Evolutionary conservation across 192 early-diverging fungal genomes (phyloP).

Genomic region (Entophlyctis luteolus): DNA sequence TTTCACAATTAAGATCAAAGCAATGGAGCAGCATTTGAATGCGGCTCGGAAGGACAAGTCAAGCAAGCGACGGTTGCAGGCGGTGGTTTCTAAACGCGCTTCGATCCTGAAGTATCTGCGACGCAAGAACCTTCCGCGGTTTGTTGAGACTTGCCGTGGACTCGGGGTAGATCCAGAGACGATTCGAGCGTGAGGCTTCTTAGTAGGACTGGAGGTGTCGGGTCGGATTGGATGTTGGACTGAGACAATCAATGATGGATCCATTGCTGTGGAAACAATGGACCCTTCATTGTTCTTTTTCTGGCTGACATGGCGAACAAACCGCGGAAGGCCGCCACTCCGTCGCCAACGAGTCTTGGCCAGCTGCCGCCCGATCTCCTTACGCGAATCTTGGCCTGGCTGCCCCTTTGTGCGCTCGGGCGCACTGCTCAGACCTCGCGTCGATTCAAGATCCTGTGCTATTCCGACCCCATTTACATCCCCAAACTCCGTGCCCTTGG

Average conservation of each 20-base stretch:
- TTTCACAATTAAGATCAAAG: constrained; percentile 83
- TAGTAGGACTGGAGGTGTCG: no score
- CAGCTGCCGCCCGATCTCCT: constrained; percentile 53
- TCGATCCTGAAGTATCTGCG: constrained; percentile 87
- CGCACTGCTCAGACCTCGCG: constrained; percentile 58
- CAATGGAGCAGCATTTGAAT: constrained; percentile 75
- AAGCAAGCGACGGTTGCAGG: constrained; percentile 79
- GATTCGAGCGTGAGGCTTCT: constrained; percentile 33
- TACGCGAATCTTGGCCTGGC: constrained; percentile 37
- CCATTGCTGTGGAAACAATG: no score
- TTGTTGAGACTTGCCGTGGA: constrained; percentile 45
- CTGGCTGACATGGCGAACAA: background rate
- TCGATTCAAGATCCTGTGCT: constrained; percentile 72
- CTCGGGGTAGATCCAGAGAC: constrained; percentile 47
- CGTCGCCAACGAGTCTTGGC: constrained; percentile 27
- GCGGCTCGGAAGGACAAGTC: constrained; percentile 83
- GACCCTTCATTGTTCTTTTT: no score
- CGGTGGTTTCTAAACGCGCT: constrained; percentile 75
- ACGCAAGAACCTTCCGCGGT: constrained; percentile 53
- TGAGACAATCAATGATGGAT: no score
- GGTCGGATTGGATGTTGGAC: no score
- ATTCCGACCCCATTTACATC: constrained; percentile 74
- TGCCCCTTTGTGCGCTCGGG: constrained; percentile 42
- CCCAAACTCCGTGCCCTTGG: constrained; percentile 57
- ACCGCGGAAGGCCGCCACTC: constrained; percentile 1